Conservation (phyloP, 176 grass and related monocot genomes). For the Paspalum vaginatum region DNA sequence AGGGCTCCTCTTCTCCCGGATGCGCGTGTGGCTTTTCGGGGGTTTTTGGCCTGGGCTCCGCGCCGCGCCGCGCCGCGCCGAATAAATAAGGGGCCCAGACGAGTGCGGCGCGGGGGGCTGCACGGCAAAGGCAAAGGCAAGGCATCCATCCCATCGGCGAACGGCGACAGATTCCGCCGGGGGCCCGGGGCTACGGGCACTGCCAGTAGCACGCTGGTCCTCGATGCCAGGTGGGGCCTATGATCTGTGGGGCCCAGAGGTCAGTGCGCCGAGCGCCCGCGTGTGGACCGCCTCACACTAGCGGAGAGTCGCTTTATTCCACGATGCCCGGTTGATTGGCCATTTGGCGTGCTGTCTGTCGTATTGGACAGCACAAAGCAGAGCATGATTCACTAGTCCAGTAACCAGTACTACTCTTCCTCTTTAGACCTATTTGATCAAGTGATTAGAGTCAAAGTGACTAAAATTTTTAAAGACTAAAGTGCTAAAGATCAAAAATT, state of each 20-base stretch:
- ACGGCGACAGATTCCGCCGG: neutral
- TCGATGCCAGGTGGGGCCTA: neutral
- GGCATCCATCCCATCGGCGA: neutral
- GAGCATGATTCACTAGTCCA: too few relatives aligned
- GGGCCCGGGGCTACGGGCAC: too few relatives aligned
- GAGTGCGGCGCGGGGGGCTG: neutral
- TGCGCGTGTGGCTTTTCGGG: neutral
- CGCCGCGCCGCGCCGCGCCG: neutral
- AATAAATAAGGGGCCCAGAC: neutral
- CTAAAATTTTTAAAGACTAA: too few relatives aligned
- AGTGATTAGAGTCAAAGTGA: too few relatives aligned
- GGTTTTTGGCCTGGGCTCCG: constrained; percentile 19
- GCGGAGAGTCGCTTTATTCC: neutral
- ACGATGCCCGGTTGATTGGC: neutral
- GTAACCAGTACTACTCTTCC: too few relatives aligned
- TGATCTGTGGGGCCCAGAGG: accelerated
- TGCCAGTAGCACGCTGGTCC: accelerated
- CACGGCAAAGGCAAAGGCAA: neutral
- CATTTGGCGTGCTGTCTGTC: neutral
- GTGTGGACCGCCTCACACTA: too few relatives aligned
- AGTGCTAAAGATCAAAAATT: too few relatives aligned
- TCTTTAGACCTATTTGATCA: too few relatives aligned
- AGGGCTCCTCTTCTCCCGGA: constrained; percentile 12
- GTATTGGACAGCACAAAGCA: too few relatives aligned
- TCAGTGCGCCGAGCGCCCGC: neutral